Evolutionary conservation across 106 monocot genomes (phyloP).

Genomic region (Agapanthus africanus): DNA sequence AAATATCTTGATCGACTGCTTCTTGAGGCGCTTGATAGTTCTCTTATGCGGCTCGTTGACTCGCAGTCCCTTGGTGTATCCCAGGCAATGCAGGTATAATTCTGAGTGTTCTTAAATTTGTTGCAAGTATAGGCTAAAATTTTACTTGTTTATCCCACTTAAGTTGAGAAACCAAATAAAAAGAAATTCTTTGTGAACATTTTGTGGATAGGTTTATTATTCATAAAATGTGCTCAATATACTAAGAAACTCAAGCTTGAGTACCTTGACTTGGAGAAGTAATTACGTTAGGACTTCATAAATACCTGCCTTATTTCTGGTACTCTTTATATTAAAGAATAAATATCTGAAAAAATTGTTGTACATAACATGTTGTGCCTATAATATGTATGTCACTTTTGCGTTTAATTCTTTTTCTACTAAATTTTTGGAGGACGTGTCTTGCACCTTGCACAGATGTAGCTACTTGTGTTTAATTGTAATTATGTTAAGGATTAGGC

Average conservation of each 20-base stretch:
- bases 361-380: background rate
- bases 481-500: too few species aligned
- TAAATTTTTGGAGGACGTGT: background rate
- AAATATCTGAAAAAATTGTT: background rate
- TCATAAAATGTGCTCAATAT: background rate
- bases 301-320: too few species aligned
- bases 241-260: background rate
- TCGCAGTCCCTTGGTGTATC: slow-evolving; percentile 57
- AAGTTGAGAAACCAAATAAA: background rate
- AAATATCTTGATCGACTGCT: slow-evolving; percentile 84
- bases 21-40: slow-evolving; percentile 65
- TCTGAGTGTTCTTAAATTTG: background rate
- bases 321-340: background rate
- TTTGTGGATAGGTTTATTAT: background rate
- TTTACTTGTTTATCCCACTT: background rate
- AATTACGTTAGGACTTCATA: too few species aligned
- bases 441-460: too few species aligned
- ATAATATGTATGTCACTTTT: background rate
- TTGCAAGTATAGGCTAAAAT: background rate
- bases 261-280: background rate
- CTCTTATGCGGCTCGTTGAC: slow-evolving; percentile 53
- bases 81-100: slow-evolving; percentile 71
- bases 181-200: background rate
- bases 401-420: background rate
- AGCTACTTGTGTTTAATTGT: too few species aligned